Conservation (phyloP, 106 monocot genomes). For the Chionographis japonica region DNA sequence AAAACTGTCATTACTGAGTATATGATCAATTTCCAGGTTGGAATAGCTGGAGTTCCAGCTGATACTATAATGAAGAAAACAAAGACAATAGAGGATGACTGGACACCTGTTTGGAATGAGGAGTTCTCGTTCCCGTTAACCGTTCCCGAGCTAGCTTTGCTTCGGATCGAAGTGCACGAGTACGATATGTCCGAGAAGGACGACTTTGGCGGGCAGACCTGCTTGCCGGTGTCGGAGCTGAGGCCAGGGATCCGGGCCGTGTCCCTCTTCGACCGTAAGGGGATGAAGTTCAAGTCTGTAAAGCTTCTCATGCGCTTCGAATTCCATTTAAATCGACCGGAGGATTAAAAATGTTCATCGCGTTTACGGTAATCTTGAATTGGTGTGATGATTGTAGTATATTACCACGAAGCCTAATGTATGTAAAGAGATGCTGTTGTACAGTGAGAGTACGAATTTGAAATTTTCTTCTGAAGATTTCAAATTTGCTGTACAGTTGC, state of each 20-base stretch:
- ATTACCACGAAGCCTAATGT: no score
- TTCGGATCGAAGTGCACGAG: slow-evolving; percentile 33
- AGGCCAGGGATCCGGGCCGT: slow-evolving; percentile 26
- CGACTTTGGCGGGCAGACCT: slow-evolving; percentile 32
- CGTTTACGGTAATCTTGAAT: no score
- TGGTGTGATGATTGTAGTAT: no score
- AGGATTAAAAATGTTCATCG: no score
- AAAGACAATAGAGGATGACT: slow-evolving; percentile 29
- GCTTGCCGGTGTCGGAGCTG: slow-evolving; percentile 24
- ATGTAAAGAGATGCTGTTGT: no score
- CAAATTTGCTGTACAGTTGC: no score
- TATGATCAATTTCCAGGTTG: slow-evolving; percentile 19
- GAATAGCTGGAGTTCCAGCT: slow-evolving; percentile 33
- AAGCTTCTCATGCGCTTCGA: slow-evolving; percentile 37
- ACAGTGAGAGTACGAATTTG: no score
- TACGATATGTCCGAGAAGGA: slow-evolving; percentile 35
- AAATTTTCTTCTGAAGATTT: no score
- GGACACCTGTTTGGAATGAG: slow-evolving; percentile 29
- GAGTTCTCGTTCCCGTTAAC: slow-evolving; percentile 39
- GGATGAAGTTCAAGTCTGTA: slow-evolving; percentile 17
- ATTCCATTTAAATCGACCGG: not conserved
- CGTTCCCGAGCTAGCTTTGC: slow-evolving; percentile 30
- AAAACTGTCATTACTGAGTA: no score
- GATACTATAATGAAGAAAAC: slow-evolving; percentile 29
- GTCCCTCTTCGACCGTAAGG: slow-evolving; percentile 18